Evolutionary conservation across 805 yeast species (phyloP), one percentile per base, ranked within the genome.

Genomic region (Priceomyces fermenticarens): DNA sequence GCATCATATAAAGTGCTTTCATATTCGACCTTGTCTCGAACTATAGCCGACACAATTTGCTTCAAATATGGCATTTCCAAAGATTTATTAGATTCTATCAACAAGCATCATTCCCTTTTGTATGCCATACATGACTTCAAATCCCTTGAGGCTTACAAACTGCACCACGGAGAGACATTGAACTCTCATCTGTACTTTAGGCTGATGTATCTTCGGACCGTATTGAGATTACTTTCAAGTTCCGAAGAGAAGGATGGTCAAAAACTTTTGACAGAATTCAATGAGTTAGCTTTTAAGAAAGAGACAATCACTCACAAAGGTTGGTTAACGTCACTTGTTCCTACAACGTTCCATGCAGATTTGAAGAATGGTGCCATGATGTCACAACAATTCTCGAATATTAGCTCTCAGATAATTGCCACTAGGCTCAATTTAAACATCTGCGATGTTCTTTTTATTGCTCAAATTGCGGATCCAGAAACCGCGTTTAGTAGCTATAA

Each of bases 1-100:
- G 54, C 61, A 3, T 54, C 58, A 8, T 51, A 48, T 2, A 30
- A 37, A 7, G 30, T 29, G 3, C 29, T 47, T 7, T 26, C 45
- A 27, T 51, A 41, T 33, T 40, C 32, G 7, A 46, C 49, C 28
- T 37, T 57, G 13, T 46, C 40, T 14, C 25, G 39, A 14, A 46
- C 57, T 11, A 43, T 61, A 3, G 34, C 49, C 7, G 63, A 60
- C 30, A 25, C 51, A 8, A 37, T 58, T 11, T 46, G 46, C 32
- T 49, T 50, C 40, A 49, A 46, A 20, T 39, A 48, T 36, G 16
- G 36, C 16, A 23, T 48, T 3, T 28, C 38, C 15, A 14, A 36
- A 40, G 34, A 31, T 8, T 30, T 42, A 3, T 30, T 43, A 26
- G 20, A 14, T 3, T 41, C 36, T 9, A 45, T 48, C 17, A 26